Evolutionary conservation across 805 yeast species (phyloP).

Genomic region (Candida sithepensis): DNA sequence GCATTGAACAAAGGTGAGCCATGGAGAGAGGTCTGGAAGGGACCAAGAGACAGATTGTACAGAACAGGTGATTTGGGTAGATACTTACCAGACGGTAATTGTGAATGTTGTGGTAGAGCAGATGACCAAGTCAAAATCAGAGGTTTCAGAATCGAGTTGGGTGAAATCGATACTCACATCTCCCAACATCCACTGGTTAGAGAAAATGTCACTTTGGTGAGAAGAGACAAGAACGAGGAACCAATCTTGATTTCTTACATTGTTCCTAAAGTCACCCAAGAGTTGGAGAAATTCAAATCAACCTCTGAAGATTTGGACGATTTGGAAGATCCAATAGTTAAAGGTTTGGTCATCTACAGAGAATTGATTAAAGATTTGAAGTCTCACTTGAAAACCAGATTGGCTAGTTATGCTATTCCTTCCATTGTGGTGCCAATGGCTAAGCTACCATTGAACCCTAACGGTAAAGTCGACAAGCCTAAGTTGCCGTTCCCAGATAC

Average conservation of each 20-base stretch:
- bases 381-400: conserved; percentile 76
- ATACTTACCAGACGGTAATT: conserved; percentile 94
- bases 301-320: conserved; percentile 45
- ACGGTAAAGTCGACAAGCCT: conserved; percentile 97
- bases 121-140: conserved; percentile 98
- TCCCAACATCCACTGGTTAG: conserved; percentile 91
- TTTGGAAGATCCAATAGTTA: conserved; percentile 62
- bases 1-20: conserved; percentile 41
- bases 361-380: conserved; percentile 78
- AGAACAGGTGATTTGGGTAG: conserved; percentile 98
- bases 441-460: conserved; percentile 90
- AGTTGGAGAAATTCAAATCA: conserved; percentile 45
- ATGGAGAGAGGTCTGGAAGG: conserved; percentile 83
- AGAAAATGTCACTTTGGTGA: conserved; percentile 88
- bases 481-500: conserved; percentile 92
- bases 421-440: conserved; percentile 83
- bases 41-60: conserved; percentile 94
- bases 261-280: conserved; percentile 64
- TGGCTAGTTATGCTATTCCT: conserved; percentile 93
- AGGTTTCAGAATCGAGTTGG: conserved; percentile 97
- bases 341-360: conserved; percentile 73
- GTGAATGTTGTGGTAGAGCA: conserved; percentile 98
- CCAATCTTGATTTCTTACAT: conserved; percentile 87
- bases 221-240: conserved; percentile 89
- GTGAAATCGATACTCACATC: conserved; percentile 96